A percentile compares a stretch with the other conserved stretches of the same genome.
phyloP scores from a whole-genome alignment of 495 filamentous ascomycete genomes.

The Paragyromitra xinjiangensis region DNA sequence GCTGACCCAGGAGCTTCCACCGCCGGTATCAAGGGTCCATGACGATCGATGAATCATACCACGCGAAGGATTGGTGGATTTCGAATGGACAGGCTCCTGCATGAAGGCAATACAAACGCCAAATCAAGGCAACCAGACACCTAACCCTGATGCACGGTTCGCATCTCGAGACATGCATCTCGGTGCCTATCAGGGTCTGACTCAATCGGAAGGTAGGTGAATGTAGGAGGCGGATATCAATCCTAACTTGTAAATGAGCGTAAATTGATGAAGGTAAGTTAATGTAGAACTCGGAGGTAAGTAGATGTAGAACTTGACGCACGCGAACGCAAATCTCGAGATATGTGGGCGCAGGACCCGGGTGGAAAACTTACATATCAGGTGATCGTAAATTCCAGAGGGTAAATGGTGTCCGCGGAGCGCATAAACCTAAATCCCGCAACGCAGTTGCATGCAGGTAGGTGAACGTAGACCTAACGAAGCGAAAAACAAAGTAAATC shows the following conservation, averaged over 20 bases:
- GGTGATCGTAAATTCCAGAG: not conserved
- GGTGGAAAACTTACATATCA: not conserved
- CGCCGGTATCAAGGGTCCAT: not conserved
- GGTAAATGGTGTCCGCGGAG: not conserved
- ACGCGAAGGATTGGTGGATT: not conserved
- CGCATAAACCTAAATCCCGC: not conserved
- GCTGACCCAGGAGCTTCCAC: not conserved
- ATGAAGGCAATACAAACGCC: too few species aligned
- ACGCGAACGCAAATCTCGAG: not conserved
- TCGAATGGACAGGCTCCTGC: not conserved
- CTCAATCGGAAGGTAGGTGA: conserved; percentile 1
- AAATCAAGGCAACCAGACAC: not conserved
- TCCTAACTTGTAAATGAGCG: not conserved
- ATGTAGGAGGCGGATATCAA: not conserved
- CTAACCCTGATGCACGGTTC: conserved; percentile 1
- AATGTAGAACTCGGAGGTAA: not conserved
- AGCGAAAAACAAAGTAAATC: not conserved
- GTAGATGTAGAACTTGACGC: not conserved
- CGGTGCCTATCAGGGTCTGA: not conserved
- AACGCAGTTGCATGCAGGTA: not conserved
- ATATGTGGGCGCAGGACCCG: too few species aligned
- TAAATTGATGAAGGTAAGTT: not conserved
- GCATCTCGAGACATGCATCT: not conserved
- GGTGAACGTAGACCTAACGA: not conserved
- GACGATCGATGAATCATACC: not conserved